These are phyloP conservation scores for Diaporthe sp. DNA, from an alignment of 2,329 filamentous ascomycete genomes.

Conservation along the genomic window DNA sequence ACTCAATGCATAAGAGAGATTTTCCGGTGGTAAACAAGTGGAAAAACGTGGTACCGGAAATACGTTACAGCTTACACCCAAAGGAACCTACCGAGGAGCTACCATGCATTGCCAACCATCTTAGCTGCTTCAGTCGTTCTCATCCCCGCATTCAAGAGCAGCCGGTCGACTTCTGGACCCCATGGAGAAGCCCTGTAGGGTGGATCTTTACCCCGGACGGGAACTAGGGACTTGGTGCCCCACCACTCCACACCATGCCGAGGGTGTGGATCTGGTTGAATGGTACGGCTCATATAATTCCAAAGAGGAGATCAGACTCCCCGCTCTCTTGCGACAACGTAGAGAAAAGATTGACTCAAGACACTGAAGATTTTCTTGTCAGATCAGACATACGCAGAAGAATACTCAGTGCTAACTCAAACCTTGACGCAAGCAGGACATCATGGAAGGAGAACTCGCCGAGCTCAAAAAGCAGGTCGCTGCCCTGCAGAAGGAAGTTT, in stretches of 20 bases:
- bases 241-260: slow-evolving; percentile 19
- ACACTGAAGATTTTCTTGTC: neutral
- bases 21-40: neutral
- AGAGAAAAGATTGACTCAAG: no score
- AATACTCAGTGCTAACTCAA: neutral
- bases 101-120: neutral
- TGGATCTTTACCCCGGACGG: slow-evolving; percentile 30
- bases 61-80: neutral
- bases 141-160: slow-evolving; percentile 15
- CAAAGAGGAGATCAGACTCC: neutral
- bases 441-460: slow-evolving; percentile 51
- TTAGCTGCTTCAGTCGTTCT: neutral
- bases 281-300: neutral
- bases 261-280: neutral
- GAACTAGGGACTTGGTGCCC: neutral
- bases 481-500: slow-evolving; percentile 50
- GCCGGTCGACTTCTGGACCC: neutral
- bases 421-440: slow-evolving; percentile 12
- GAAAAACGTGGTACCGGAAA: slow-evolving; percentile 9
- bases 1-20: no score
- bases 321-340: neutral
- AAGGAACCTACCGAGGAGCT: slow-evolving; percentile 3
- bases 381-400: neutral
- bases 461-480: slow-evolving; percentile 53
- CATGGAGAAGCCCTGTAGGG: slow-evolving; percentile 4